Evolutionary conservation across 305 asterid species (phyloP).

Genomic region (Fraxinus albicans): DNA sequence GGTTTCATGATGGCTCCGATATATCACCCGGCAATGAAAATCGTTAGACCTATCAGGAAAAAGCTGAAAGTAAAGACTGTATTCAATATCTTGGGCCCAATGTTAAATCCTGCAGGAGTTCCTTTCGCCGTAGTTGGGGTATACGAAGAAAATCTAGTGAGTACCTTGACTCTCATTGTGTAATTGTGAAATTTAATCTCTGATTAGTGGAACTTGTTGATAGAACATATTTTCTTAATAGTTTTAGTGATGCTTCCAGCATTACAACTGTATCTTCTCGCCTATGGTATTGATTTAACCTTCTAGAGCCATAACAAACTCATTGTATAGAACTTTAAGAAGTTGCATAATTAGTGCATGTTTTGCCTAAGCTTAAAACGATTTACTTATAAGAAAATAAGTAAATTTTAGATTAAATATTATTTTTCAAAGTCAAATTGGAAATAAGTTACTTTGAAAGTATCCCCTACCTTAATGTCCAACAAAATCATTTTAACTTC

Average conservation of each 20-base stretch:
- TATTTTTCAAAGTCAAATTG: not conserved
- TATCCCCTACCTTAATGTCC: not conserved
- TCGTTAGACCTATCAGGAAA: slow-evolving; percentile 55
- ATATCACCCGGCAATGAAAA: slow-evolving; percentile 64
- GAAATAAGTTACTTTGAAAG: not conserved
- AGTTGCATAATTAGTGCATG: not conserved
- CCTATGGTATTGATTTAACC: not conserved
- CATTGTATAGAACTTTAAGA: not conserved
- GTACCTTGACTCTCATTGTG: not conserved
- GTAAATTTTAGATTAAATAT: not conserved
- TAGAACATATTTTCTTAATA: not conserved
- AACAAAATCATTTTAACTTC: not conserved
- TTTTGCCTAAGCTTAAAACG: not conserved
- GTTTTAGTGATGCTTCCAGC: not conserved
- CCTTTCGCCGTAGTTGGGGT: slow-evolving; percentile 62
- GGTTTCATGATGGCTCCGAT: slow-evolving; percentile 67
- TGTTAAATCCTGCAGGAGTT: slow-evolving; percentile 55
- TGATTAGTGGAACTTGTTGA: not conserved
- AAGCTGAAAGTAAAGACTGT: slow-evolving; percentile 56
- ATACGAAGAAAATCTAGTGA: slow-evolving; percentile 49
- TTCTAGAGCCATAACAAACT: not conserved
- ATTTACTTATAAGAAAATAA: not conserved
- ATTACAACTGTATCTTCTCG: not conserved
- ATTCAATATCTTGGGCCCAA: slow-evolving; percentile 55
- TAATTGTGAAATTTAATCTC: not conserved